These are phyloP conservation scores for Cladobotryum protrusum DNA, from an alignment of 2,329 filamentous ascomycete species.

Conservation along the genomic window DNA sequence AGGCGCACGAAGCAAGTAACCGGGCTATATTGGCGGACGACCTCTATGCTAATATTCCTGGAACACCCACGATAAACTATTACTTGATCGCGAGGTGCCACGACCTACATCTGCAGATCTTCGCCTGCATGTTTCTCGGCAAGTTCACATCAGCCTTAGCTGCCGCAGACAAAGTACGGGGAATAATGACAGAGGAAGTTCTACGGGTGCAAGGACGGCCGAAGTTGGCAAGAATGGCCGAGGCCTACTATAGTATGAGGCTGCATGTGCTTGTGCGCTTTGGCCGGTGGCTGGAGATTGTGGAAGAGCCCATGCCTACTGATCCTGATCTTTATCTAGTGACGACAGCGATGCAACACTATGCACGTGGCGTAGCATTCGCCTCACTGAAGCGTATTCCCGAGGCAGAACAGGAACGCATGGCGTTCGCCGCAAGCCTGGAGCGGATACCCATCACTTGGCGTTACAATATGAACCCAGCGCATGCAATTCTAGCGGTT, in stretches of 20 bases:
- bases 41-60: too few relatives aligned
- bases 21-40: too few relatives aligned
- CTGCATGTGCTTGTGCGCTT: conserved; percentile 63
- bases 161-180: too few relatives aligned
- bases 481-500: conserved; percentile 49
- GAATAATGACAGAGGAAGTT: too few relatives aligned
- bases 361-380: conserved; percentile 62
- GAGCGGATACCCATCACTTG: neutral
- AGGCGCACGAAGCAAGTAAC: too few relatives aligned
- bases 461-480: neutral
- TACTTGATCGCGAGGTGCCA: too few relatives aligned
- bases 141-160: too few relatives aligned
- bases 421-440: neutral
- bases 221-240: too few relatives aligned
- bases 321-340: conserved; percentile 57
- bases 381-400: conserved; percentile 55
- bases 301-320: conserved; percentile 46
- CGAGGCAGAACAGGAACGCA: conserved; percentile 37
- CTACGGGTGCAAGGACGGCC: too few relatives aligned
- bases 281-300: conserved; percentile 61
- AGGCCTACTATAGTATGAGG: neutral
- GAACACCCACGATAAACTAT: too few relatives aligned
- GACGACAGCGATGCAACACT: conserved; percentile 61
- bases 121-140: too few relatives aligned
- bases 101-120: too few relatives aligned